phyloP scores from a whole-genome alignment of 495 filamentous ascomycete genomes.

The Penicillium mononematosum region DNA sequence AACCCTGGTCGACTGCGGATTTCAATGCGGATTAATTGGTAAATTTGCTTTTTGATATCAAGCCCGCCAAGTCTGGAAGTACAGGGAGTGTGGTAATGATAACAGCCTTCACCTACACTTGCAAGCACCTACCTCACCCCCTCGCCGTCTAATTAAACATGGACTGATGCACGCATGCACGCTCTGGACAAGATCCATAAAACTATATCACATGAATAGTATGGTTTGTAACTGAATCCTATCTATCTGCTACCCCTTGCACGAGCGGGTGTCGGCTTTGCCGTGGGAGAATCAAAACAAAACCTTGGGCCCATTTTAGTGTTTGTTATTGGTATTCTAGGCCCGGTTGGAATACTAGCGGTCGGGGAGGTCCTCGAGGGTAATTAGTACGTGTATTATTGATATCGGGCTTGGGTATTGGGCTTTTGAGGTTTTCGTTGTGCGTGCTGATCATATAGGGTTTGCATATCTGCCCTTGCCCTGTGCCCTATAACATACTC shows the following conservation, averaged over 20 bases:
- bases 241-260: constrained; percentile 27
- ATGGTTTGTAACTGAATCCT: constrained; percentile 7
- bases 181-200: neutral
- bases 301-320: neutral
- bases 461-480: constrained; percentile 28
- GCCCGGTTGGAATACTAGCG: constrained; percentile 9
- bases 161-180: neutral
- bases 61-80: neutral
- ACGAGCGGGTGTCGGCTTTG: neutral
- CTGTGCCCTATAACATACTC: constrained; percentile 23
- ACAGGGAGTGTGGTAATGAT: neutral
- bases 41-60: constrained; percentile 1
- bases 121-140: neutral
- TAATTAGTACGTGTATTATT: constrained; percentile 1
- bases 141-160: constrained; percentile 4
- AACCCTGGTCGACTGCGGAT: neutral
- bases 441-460: constrained; percentile 30
- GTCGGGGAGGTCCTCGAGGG: constrained; percentile 1
- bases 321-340: constrained; percentile 3
- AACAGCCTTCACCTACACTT: constrained; percentile 4
- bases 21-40: neutral
- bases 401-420: neutral
- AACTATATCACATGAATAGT: constrained; percentile 7
- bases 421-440: constrained; percentile 9
- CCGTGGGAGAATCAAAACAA: constrained; percentile 18